Base-by-base conservation (phyloP, 1,139 yeast genomes). In the Sugiyamaella xylanicola region DNA sequence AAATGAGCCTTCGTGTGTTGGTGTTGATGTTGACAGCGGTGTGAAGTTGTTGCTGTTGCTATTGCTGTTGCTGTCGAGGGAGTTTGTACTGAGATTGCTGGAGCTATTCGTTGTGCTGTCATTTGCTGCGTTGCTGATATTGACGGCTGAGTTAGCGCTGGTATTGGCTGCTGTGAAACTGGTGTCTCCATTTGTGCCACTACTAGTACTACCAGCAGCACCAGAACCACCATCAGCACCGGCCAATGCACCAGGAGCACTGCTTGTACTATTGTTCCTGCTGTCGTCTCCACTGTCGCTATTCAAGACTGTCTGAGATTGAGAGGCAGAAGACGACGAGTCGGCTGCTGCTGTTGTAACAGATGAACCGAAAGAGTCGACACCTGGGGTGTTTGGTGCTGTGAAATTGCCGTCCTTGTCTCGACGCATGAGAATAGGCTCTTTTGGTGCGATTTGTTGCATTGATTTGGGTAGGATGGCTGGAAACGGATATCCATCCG, bases 361-460 rank as follows among this genome's bases (percentile, higher is more conserved):
- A n/a, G n/a, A n/a, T n/a, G n/a, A n/a, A n/a, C n/a, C n/a, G 37
- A 50, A 50, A 7, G 48, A 36, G 13, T 50, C 53, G 5, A 40
- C 47, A 11, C 50, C 51, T 3, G 55, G 53, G 11, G 55, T 51
- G n/a, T 40, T 48, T 4, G 59, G 58, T n/a, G 59, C 55, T 17
- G 61, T 56, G 25, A 63, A 51, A 47, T 64, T 66, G 25, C 65
- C 68, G 22, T 59, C 63, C n/a, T 48, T 55, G 49, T 67, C 68
- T 35, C 69, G 60, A 27, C 66, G 61, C 48, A 69, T 60, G 13
- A 69, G 61, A 55, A 69, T 69, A 17, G 72, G 69, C 51, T 68
- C 72, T 56, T 63, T 66, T 20, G 72, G 72, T 48, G 65, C 69
- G 47, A 68, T 56, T 29, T 65, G 65, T 53, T 68, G 72, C 67